Base-by-base conservation (phyloP, 164 flowering plant genomes). In the Magnolia officinalis region DNA sequence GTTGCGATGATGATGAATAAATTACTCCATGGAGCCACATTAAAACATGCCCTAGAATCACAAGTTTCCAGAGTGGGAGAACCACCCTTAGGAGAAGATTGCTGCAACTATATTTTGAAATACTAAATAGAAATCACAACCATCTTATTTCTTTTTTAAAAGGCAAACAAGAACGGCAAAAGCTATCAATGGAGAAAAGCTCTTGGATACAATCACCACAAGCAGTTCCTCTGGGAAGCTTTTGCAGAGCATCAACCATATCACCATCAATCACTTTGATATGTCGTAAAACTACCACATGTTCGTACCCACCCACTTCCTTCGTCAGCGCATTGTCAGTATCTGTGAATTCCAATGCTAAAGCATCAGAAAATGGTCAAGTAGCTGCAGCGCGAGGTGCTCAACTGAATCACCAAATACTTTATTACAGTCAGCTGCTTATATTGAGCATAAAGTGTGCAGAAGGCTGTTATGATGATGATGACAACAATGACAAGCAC, bases 241-340 rank as follows among this genome's bases (percentile, higher is more conserved):
- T 82, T 52, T 87, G 85, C 19, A 91, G 50, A 77, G 78, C 81
- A 21, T 91, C 92, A 80, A 94, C 77, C 45, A 86, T 63, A 78
- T 86, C 86, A 74, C 89, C 91, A 86, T 92, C 96, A 63, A 96
- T 95, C 82, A 91, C 97, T 82, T 86, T 90, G 50, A 90, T 76
- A 71, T 87, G 75, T 73, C 71, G 85, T 69, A 90, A 80, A 50
- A 94, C 99, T 70, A 72, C 75, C 64, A 96, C 88, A 87, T 96
- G 86, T 67, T 93, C 90, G 79, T 96, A 96, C 75, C 99, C 99
- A 68, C 99, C 99, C 52, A 96, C 91, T 86, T 96, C 98, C 76
- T 49, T 82, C 26, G 91, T 89, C 82, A 96, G 87, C 74, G 88
- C 98, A 84, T 96, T 96, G 49, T 88, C 75, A 55, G 98, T 92